Base-by-base conservation (phyloP, 2,329 filamentous ascomycete species). In the Elsinoe ampelina region DNA sequence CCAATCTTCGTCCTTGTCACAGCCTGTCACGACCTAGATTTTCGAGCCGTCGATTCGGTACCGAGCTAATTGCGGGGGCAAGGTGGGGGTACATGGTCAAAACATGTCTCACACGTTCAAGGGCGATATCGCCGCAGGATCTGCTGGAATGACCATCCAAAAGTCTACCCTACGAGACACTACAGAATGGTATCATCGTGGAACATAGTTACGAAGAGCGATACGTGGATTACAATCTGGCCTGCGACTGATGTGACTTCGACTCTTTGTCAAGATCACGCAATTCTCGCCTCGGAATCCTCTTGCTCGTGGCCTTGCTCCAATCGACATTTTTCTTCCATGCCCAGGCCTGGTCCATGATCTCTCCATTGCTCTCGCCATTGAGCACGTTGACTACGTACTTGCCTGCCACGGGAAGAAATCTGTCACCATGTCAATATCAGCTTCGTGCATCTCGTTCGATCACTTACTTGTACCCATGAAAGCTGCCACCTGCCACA, bases 401-500 rank as follows among this genome's bases (percentile, higher is more conserved):
- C 58, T 79, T 77, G 2, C 82, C 82, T 60, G 83, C 78, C 20
- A 78, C 78, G 0, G 82, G 82, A 22, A 85, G 70, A 63, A 87
- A 66, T 26, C 48, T 52, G 17, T 30, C 11, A 7, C 7, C 6
- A 10, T 6, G 26, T 50, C 32, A 52, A 15, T 8, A 1, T 19
- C 36, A 17, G 19, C 5, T 38, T 13, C 4, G 8, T 15, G 10
- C 20, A 8, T 7, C 20, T 39, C 19, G 12, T 8, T 36, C 20
- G 20, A 38, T 32, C 38, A 84, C 48, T 38, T 52, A 52, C 66
- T 85, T 85, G 76, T 79, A 84, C 30, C 78, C 77, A 64, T 85
- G 82, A 60, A 84, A 83, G 11, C 80, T 84, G 1, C 83, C 82
- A 11, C 80, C 82, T 0, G 78, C 79, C 0, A 82, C 82, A 20